A percentile compares a stretch with the other conserved stretches of the same genome.
These are phyloP conservation scores for Secale cereale DNA, from an alignment of 176 grass and related monocot genomes.

Conservation along the genomic window DNA sequence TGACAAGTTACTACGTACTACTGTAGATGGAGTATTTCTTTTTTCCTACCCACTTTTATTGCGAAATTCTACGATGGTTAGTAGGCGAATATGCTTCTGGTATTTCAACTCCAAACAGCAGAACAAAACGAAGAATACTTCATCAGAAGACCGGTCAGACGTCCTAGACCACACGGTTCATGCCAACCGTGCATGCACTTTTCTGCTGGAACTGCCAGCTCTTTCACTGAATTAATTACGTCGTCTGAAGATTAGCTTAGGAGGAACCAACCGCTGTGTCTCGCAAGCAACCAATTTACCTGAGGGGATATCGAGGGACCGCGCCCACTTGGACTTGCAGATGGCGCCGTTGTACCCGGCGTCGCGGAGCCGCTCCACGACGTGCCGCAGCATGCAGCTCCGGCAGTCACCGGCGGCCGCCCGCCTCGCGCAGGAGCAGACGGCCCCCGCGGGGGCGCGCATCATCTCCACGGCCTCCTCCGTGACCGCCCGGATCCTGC, in stretches of 20 bases:
- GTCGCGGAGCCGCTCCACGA: conserved; percentile 42
- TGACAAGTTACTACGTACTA: background rate
- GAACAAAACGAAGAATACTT: background rate
- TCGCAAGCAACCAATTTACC: conserved; percentile 29
- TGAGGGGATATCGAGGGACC: conserved; percentile 74
- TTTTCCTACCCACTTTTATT: too few species aligned
- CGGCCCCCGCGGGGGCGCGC: background rate
- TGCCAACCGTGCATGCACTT: background rate
- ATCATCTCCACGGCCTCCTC: conserved; percentile 51
- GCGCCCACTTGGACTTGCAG: conserved; percentile 87
- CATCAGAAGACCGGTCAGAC: background rate
- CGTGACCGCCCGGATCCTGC: conserved; percentile 52
- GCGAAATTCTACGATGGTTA: background rate
- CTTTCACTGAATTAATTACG: background rate
- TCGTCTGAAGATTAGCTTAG: background rate
- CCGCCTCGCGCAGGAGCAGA: conserved; percentile 49
- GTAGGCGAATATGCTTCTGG: background rate
- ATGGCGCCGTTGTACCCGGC: conserved; percentile 74
- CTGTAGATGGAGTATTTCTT: too few species aligned
- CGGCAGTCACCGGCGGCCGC: conserved; percentile 46
- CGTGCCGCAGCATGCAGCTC: conserved; percentile 52
- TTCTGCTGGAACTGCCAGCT: background rate
- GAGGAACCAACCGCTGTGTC: background rate
- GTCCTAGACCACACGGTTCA: background rate
- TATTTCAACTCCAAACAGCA: too few species aligned